phyloP scores from a whole-genome alignment of 768 basidiomycete species.

The Naematelia aurantialba region DNA sequence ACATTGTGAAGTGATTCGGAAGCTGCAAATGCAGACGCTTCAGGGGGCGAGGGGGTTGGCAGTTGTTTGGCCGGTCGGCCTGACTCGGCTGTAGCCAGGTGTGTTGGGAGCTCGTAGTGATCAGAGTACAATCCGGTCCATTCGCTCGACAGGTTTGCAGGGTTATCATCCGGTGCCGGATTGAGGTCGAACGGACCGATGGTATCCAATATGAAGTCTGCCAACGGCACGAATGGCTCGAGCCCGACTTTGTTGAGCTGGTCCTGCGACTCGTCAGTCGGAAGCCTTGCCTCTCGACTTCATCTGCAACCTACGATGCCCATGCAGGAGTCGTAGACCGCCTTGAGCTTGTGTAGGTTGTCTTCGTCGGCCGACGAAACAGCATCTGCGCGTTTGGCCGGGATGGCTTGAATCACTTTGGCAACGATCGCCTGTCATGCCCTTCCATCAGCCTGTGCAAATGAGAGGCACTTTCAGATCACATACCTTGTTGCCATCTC shows the following conservation, averaged over 20 bases:
- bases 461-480: neutral
- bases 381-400: slow-evolving; percentile 11
- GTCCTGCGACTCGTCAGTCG: slow-evolving; percentile 39
- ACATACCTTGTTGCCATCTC: slow-evolving; percentile 61
- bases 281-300: neutral
- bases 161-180: slow-evolving; percentile 21
- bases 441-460: neutral
- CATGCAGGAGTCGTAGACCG: slow-evolving; percentile 76
- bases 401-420: slow-evolving; percentile 61
- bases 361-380: slow-evolving; percentile 60
- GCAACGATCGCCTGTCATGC: slow-evolving; percentile 61
- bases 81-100: slow-evolving; percentile 20
- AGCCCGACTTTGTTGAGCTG: slow-evolving; percentile 69
- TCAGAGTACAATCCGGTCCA: slow-evolving; percentile 37
- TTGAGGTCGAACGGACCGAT: slow-evolving; percentile 43
- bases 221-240: slow-evolving; percentile 66
- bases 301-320: slow-evolving; percentile 58
- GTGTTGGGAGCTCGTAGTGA: slow-evolving; percentile 30
- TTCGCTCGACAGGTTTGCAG: slow-evolving; percentile 12
- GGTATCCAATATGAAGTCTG: slow-evolving; percentile 56
- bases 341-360: slow-evolving; percentile 51
- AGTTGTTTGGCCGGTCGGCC: slow-evolving; percentile 3
- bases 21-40: neutral
- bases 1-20: slow-evolving; percentile 7
- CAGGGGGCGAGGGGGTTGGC: neutral